Evolutionary conservation across 208 protist species (phyloP), one percentile per base, ranked within the genome.

Genomic region (Crithidia brevicula): DNA sequence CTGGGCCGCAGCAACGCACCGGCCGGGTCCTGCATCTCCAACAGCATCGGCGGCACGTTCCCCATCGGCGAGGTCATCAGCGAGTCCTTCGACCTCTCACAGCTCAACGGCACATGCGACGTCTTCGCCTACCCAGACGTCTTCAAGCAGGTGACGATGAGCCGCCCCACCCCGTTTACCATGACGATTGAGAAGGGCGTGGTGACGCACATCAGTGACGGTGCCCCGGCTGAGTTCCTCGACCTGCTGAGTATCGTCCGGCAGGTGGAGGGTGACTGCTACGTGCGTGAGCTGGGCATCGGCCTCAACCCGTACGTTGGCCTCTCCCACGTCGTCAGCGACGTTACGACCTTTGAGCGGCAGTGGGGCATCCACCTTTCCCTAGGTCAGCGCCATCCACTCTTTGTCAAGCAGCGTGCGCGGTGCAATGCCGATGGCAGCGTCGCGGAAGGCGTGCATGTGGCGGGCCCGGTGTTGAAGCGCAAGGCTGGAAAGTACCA

Each of bases 321-420:
- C 18, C 78, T 71, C n/a, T 15, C 68, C 13, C 86, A 91, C 72
- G 70, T 93, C n/a, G 66, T 97, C 28, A 89, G 70, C 36, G 92
- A 97, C 57, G 92, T 97, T 34, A 95, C 92, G 22, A 89, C 88
- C 25, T 97, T 97, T 67, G 92, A 97, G 83, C 78, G 92, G 10
- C 92, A 97, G 77, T 93, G 87, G 79, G 92, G 92, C 31, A 80
- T 97, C 28, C 92, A 97, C 74, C 52, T 97, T 52, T 93, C 86
- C 27, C 79, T 97, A 16, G 92, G 92, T 1, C 89, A 93, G 77
- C 83, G 89, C 13, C 92, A 97, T 67, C 89, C 92, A 4, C 78
- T 97, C 13, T 97, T 95, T 71, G 86, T 92, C 10, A 97, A 97
- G 74, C 89, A 94, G 76, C 46, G 64, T 16, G 77, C 69, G 27